These are phyloP conservation scores for Hericium erinaceus DNA, from an alignment of 768 basidiomycete species.

Conservation along the genomic window DNA sequence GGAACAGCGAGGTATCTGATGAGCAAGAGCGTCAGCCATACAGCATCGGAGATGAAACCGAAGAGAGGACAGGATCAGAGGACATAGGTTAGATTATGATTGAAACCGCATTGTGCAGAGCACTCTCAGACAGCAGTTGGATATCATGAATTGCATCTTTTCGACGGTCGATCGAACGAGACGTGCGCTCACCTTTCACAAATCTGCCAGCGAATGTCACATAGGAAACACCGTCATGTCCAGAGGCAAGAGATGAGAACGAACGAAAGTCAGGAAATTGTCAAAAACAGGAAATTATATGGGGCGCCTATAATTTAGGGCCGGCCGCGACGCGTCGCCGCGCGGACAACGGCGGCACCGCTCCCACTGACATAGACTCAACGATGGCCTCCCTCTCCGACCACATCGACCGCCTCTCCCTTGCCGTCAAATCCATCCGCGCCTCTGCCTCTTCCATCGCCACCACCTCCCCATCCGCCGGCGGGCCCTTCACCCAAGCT, in stretches of 20 bases:
- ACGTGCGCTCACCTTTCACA: neutral
- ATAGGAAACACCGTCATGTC: neutral
- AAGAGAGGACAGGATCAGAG: neutral
- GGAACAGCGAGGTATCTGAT: neutral
- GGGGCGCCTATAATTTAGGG: neutral
- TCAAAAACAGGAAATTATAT: neutral
- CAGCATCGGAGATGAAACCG: neutral
- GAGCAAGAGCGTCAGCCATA: neutral
- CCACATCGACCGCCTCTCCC: conserved; percentile 56
- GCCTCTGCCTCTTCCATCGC: conserved; percentile 30
- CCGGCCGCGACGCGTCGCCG: conserved; percentile 3
- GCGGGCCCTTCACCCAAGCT: conserved; percentile 51
- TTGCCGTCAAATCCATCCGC: conserved; percentile 42
- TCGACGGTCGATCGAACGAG: neutral
- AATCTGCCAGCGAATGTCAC: neutral
- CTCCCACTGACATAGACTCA: neutral
- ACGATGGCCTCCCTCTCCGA: conserved; percentile 51
- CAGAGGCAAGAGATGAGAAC: neutral
- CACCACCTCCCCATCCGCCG: neutral
- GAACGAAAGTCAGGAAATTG: neutral
- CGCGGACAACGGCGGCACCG: neutral
- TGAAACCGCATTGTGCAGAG: neutral
- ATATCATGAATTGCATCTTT: neutral
- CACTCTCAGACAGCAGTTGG: conserved; percentile 3
- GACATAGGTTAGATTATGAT: neutral